Evolutionary conservation across 2,329 filamentous ascomycete genomes (phyloP).

Genomic region (Didymella pomorum): DNA sequence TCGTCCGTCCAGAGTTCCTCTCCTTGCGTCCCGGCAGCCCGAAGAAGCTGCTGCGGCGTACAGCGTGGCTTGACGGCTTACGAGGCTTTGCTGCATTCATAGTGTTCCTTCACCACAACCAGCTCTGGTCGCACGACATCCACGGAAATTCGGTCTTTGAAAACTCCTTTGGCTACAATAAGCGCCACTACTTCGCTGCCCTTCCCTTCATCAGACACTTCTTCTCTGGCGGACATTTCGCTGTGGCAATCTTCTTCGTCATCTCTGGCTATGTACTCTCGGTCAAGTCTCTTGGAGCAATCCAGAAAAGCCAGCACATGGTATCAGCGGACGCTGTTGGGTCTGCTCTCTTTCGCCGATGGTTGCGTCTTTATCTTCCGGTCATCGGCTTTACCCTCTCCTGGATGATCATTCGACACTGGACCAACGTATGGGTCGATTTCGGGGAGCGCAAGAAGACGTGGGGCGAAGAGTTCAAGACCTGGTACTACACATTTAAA

Average conservation of each 20-base stretch:
- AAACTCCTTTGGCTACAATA: slow-evolving; percentile 42
- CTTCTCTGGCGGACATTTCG: slow-evolving; percentile 62
- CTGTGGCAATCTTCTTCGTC: slow-evolving; percentile 62
- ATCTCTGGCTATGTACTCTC: slow-evolving; percentile 63
- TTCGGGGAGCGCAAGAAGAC: slow-evolving; percentile 62
- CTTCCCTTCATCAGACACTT: slow-evolving; percentile 57
- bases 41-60: slow-evolving; percentile 37
- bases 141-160: slow-evolving; percentile 58
- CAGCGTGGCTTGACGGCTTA: slow-evolving; percentile 65
- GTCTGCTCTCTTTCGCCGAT: slow-evolving; percentile 61
- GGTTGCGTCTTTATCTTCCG: slow-evolving; percentile 60
- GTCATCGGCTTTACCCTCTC: slow-evolving; percentile 64
- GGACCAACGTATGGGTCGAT: slow-evolving; percentile 41
- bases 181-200: slow-evolving; percentile 41
- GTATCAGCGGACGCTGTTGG: slow-evolving; percentile 55
- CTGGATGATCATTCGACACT: slow-evolving; percentile 63
- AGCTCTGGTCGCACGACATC: slow-evolving; percentile 55
- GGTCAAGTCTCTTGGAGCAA: slow-evolving; percentile 54
- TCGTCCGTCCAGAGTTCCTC: slow-evolving; percentile 45
- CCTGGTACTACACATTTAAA: slow-evolving; percentile 56
- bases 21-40: slow-evolving; percentile 27
- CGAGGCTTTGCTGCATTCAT: slow-evolving; percentile 72
- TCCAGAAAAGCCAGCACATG: slow-evolving; percentile 53
- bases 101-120: slow-evolving; percentile 68
- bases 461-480: slow-evolving; percentile 39